Percentiles rank a stretch among this genome's conserved stretches.
Conservation (phyloP, 345 rosid species). For the Citrus cavaleriei region DNA sequence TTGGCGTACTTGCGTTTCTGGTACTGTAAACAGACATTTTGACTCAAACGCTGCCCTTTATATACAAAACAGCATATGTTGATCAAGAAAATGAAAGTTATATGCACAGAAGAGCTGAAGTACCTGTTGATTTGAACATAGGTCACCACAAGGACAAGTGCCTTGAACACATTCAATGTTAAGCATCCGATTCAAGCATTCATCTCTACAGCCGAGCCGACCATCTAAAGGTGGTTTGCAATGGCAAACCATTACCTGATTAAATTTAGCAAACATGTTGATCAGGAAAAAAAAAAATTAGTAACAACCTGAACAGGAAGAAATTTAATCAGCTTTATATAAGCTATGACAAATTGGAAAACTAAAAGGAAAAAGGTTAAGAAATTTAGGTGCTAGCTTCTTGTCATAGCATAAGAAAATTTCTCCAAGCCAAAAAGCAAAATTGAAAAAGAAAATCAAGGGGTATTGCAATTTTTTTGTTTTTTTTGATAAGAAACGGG, state of each 20-base stretch:
- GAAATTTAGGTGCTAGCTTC: not conserved
- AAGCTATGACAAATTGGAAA: not conserved
- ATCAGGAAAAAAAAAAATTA: not conserved
- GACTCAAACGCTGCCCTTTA: not conserved
- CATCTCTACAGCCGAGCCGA: slow-evolving; percentile 83
- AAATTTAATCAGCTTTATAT: slow-evolving; percentile 6
- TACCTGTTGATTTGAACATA: slow-evolving; percentile 98
- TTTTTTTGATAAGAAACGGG: too few species aligned
- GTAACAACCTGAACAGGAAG: not conserved
- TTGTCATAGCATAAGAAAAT: not conserved
- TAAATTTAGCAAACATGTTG: slow-evolving; percentile 8
- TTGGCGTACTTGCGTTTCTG: slow-evolving; percentile 76
- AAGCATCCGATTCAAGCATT: slow-evolving; percentile 93
- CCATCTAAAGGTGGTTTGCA: slow-evolving; percentile 68
- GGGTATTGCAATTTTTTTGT: too few species aligned
- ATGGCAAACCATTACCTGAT: slow-evolving; percentile 94
- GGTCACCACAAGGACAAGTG: slow-evolving; percentile 90
- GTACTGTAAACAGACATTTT: slow-evolving; percentile 58
- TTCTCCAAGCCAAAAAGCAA: not conserved
- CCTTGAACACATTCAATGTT: slow-evolving; percentile 94
- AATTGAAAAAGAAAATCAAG: not conserved
- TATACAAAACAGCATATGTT: not conserved
- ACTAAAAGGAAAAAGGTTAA: not conserved
- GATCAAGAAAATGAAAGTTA: not conserved
- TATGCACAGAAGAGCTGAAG: slow-evolving; percentile 8